These are phyloP conservation scores for Schizophyllum amplum DNA, from an alignment of 1,284 basidiomycete genomes.

Conservation along the genomic window DNA sequence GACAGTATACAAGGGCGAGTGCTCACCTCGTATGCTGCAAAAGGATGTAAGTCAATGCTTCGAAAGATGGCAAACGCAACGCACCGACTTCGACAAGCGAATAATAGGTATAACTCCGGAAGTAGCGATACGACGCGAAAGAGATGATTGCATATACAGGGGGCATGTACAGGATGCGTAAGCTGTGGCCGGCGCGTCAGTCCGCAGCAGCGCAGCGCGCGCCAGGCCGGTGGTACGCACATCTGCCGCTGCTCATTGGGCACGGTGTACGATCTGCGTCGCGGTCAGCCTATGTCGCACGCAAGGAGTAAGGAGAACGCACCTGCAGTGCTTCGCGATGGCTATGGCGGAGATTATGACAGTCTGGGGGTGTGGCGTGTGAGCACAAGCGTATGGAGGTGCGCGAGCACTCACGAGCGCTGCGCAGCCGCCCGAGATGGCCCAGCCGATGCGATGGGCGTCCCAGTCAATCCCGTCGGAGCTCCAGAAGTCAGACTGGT, in stretches of 20 bases:
- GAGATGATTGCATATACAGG: slow-evolving; percentile 79
- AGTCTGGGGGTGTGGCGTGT: slow-evolving; percentile 34
- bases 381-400: not conserved
- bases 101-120: slow-evolving; percentile 78
- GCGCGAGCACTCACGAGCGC: slow-evolving; percentile 38
- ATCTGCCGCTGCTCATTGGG: slow-evolving; percentile 69
- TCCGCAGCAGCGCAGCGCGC: not conserved
- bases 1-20: slow-evolving; percentile 1
- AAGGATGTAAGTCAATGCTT: slow-evolving; percentile 1
- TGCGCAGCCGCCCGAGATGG: slow-evolving; percentile 60
- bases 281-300: not conserved
- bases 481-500: slow-evolving; percentile 59
- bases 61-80: slow-evolving; percentile 17
- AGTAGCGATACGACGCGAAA: slow-evolving; percentile 83
- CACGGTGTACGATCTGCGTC: slow-evolving; percentile 53
- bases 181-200: slow-evolving; percentile 25
- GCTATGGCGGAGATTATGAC: slow-evolving; percentile 48
- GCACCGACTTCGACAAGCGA: slow-evolving; percentile 64
- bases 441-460: slow-evolving; percentile 65
- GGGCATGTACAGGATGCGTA: slow-evolving; percentile 76
- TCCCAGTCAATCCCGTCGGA: slow-evolving; percentile 46
- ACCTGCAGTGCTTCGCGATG: slow-evolving; percentile 56
- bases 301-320: slow-evolving; percentile 17
- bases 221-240: slow-evolving; percentile 29
- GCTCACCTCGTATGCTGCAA: slow-evolving; percentile 37